Base-by-base conservation (phyloP, 179 eudicot genomes). In the Patellifolia procumbens region DNA sequence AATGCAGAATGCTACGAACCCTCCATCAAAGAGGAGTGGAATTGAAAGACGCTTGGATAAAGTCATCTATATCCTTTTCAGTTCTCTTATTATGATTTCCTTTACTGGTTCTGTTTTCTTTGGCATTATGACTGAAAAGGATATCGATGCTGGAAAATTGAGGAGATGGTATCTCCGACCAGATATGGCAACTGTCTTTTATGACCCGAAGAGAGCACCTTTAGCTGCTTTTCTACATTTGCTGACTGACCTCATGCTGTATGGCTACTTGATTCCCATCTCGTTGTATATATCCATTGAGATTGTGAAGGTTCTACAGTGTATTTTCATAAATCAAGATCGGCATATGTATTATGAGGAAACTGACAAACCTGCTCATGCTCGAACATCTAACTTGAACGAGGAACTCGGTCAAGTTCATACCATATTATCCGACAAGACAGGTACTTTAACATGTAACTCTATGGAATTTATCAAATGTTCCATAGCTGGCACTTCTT, bases 381-480 rank as follows among this genome's bases (percentile, higher is more conserved):
- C 91, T n/a, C 86, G 88, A 35, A 88, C 89, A 2, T 86, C 91
- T 11, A 88, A 88, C 76, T 85, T 88, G 83, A 88, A 88, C 37
- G 91, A 88, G 78, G 89, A 88, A 75, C 89, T 88, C 73, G 91
- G 91, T 51, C 91, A 88, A 83, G 91, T 88, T 51, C 86, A 85
- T 55, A 86, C 88, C 32, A 86, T 88, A 77, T 78, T 88, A 75
- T 88, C 91, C 2, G 91, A 88, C 75, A 86, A 86, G 76, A 86
- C 89, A 2, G 89, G 87, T 55, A 86, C 87, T 8, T 70, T 86
- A 74, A 86, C 89, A 16, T 84, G 87, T 75, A 86, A 86, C 81
- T 78, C 85, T 28, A 86, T 86, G 89, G 89, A 84, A 67, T 86
- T 86, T 73, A 79, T 79, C 52, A 83, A 86, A 67, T 86, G 89